These are phyloP conservation scores for Pelargonium cotyledonis DNA, from an alignment of 441 rosid genomes.

Conservation along the genomic window DNA sequence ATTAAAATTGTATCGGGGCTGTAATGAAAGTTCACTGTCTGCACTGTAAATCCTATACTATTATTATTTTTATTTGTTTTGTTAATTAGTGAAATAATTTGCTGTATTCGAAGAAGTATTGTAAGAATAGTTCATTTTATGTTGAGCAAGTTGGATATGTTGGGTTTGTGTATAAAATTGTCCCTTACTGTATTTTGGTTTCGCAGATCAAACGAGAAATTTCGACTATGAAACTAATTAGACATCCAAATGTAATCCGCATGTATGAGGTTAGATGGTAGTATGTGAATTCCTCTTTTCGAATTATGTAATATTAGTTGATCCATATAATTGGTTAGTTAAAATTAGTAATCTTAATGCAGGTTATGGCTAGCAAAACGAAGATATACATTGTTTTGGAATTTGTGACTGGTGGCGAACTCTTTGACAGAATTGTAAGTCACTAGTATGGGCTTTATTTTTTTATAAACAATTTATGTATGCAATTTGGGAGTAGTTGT, in stretches of 20 bases:
- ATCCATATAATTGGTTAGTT: background rate
- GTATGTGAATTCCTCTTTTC: background rate
- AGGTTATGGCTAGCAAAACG: constrained; percentile 99
- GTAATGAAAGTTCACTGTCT: too few relatives aligned
- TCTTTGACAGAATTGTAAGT: constrained; percentile 93
- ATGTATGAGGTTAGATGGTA: constrained; percentile 70
- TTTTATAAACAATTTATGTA: background rate
- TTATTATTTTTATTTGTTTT: too few relatives aligned
- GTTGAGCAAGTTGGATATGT: background rate
- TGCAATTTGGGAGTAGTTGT: background rate
- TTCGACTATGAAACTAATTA: constrained; percentile 83
- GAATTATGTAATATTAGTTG: background rate
- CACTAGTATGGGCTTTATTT: constrained; percentile 9
- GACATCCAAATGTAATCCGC: constrained; percentile 92
- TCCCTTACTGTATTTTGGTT: background rate
- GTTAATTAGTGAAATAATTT: background rate
- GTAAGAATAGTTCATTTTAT: background rate
- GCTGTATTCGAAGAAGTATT: background rate
- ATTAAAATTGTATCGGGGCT: too few relatives aligned
- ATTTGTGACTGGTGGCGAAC: constrained; percentile 95
- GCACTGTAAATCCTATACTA: too few relatives aligned
- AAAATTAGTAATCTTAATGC: constrained; percentile 21
- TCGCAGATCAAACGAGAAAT: constrained; percentile 91
- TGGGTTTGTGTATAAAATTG: background rate
- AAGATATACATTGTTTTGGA: constrained; percentile 89